Conservation (phyloP, 192 early-diverging fungal genomes). For the Bifiguratus adelaidae region DNA sequence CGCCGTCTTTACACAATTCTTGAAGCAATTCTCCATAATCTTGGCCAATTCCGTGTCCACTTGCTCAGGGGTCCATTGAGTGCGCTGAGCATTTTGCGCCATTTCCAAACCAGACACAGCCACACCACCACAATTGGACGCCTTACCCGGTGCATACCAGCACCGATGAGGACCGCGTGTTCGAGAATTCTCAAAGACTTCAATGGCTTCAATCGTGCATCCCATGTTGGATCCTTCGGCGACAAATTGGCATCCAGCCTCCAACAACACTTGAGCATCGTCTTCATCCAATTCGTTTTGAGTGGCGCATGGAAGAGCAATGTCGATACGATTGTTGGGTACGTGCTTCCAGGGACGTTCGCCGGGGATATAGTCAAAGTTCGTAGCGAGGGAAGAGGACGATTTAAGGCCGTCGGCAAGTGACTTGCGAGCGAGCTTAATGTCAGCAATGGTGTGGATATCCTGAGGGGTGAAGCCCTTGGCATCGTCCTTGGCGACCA, state of each 20-base stretch:
- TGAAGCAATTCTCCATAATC: conserved; percentile 43
- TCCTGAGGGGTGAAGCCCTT: conserved; percentile 36
- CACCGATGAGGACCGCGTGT: conserved; percentile 24
- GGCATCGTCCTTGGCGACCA: conserved; percentile 34
- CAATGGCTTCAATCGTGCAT: conserved; percentile 41
- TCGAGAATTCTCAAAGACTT: conserved; percentile 30
- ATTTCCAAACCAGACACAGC: conserved; percentile 45
- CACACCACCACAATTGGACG: conserved; percentile 42
- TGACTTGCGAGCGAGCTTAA: conserved; percentile 39
- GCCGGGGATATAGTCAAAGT: conserved; percentile 35
- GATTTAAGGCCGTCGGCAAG: conserved; percentile 18
- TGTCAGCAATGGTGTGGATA: conserved; percentile 35
- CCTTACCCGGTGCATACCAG: conserved; percentile 38
- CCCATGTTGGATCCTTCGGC: conserved; percentile 47
- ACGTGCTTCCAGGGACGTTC: conserved; percentile 41
- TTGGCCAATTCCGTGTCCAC: conserved; percentile 35
- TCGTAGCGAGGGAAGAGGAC: conserved; percentile 28
- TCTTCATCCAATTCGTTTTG: conserved; percentile 45
- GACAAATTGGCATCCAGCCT: conserved; percentile 34
- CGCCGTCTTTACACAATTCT: conserved; percentile 36
- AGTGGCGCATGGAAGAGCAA: conserved; percentile 43
- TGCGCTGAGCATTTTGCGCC: conserved; percentile 44
- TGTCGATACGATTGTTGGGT: conserved; percentile 25
- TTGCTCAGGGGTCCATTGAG: conserved; percentile 41
- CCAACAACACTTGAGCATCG: conserved; percentile 34